phyloP scores from a whole-genome alignment of 2,329 filamentous ascomycete genomes.

The Falciphora oryzae region DNA sequence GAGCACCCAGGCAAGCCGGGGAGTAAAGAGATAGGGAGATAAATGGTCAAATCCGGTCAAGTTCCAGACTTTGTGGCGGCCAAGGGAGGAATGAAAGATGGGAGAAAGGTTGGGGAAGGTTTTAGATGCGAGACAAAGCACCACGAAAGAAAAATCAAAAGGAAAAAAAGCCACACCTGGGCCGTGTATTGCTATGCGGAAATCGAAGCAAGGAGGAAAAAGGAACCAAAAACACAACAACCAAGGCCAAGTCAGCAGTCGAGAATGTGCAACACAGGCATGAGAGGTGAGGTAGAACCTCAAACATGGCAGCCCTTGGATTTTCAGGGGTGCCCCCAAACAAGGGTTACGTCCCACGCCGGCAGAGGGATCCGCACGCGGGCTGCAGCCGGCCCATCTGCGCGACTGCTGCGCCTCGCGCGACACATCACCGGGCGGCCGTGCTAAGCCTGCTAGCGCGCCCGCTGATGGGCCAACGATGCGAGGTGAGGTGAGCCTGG shows the following conservation, averaged over 20 bases:
- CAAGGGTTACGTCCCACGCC: not conserved
- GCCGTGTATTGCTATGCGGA: no score
- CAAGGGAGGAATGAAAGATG: not conserved
- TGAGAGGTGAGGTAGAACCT: not conserved
- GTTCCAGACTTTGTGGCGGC: not conserved
- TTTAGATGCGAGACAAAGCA: not conserved
- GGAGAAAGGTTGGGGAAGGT: not conserved
- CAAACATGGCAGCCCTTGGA: conserved; percentile 5
- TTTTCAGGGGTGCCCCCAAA: conserved; percentile 5
- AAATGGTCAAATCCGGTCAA: not conserved
- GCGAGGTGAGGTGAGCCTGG: no score
- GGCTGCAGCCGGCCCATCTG: not conserved
- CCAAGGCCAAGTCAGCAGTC: not conserved
- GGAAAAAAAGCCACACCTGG: not conserved
- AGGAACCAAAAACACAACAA: not conserved
- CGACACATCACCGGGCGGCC: not conserved
- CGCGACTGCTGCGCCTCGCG: not conserved
- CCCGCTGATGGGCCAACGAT: not conserved
- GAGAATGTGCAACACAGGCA: not conserved
- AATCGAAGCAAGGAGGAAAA: not conserved
- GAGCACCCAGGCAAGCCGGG: not conserved
- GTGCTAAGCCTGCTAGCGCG: not conserved
- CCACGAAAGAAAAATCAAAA: not conserved
- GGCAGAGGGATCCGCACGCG: not conserved
- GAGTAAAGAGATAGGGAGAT: not conserved